Base-by-base conservation (phyloP, 2,329 filamentous ascomycete genomes). In the Chalara sp. region DNA sequence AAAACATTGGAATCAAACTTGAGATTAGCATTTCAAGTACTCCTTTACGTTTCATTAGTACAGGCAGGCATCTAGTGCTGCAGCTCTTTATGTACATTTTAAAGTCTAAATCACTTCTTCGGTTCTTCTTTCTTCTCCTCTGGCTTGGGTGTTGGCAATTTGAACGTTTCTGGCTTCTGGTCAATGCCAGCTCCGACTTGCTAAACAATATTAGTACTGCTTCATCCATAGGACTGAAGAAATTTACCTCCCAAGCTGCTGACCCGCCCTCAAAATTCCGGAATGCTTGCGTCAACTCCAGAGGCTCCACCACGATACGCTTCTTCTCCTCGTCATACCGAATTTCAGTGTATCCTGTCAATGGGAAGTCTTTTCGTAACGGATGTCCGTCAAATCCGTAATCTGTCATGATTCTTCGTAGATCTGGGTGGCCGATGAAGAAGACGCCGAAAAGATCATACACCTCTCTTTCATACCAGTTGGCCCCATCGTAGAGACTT, bases 251-350 rank as follows among this genome's bases (percentile, higher is more conserved):
- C 83, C 83, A 87, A 11, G 79, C 79, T 58, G 84, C 83, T 44
- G 83, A 83, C 51, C 90, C 89, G 55, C 91, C 90, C 73, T 96
- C 91, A 66, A 99, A 99, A 76, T 99, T 97, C 63, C 93, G 84
- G 83, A 95, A 99, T 6, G 95, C 93, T 73, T 99, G 93, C 11
- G 93, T 97, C 71, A 99, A 80, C 76, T 99, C 93, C 46, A 99
- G 78, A 40, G 95, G 93, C 78, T 99, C 95, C 32, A 95, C 92
- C 54, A 99, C 92, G 67, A 99, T 96, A 56, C 93, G 83, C 83
- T 99, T 99, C 87, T 96, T 99, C 80, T 99, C 95, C 74, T 99
- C 93, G 61, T 99, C 93, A 67, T 95, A 99, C 66, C 93, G 81
- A 61, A 99, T 86, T 76, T 99, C 95, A 33, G 93, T 99, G 76